phyloP scores from a whole-genome alignment of 2,329 filamentous ascomycete species.

The Diaporthe sp. region DNA sequence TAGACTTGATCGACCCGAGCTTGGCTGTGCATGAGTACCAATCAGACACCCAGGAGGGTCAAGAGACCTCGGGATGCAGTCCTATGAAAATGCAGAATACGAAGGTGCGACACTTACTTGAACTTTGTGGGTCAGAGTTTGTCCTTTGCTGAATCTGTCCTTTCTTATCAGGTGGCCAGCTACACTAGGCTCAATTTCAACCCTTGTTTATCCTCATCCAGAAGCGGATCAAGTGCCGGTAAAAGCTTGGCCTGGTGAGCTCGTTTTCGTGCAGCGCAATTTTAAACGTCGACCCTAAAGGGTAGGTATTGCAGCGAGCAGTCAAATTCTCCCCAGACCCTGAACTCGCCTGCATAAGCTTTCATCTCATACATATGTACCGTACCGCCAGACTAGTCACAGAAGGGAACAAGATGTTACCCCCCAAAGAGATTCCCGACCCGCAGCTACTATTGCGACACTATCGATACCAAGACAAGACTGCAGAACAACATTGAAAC shows the following conservation, averaged over 20 bases:
- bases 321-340: background rate
- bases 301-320: background rate
- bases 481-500: background rate
- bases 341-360: slow-evolving; percentile 7
- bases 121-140: background rate
- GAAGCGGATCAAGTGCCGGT: background rate
- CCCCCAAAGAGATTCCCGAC: background rate
- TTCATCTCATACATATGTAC: slow-evolving; percentile 13
- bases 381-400: background rate
- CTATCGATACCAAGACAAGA: slow-evolving; percentile 1
- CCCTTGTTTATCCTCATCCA: background rate
- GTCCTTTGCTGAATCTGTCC: background rate
- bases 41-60: background rate
- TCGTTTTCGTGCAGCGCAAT: background rate
- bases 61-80: background rate
- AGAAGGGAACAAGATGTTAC: background rate
- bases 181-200: background rate
- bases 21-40: background rate
- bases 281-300: background rate
- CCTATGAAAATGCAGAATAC: background rate
- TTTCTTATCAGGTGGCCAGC: background rate
- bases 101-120: background rate
- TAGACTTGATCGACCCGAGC: background rate
- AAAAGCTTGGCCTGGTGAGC: background rate
- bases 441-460: slow-evolving; percentile 8